phyloP scores from a whole-genome alignment of 2,329 filamentous ascomycete species.

The Cercospora zeina region DNA sequence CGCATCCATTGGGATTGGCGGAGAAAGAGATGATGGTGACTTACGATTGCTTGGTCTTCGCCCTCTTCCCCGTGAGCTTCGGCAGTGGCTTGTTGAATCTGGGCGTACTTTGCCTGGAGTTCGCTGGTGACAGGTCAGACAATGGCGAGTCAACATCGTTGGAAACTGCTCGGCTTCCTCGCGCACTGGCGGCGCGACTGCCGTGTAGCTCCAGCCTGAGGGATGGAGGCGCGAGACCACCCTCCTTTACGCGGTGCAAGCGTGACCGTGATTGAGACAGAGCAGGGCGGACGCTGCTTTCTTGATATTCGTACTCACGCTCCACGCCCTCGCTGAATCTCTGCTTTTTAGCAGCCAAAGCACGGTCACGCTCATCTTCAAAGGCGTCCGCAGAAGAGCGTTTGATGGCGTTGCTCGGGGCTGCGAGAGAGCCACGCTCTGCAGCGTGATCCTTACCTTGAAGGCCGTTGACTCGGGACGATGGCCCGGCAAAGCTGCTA shows the following conservation, averaged over 20 bases:
- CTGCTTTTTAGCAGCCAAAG: slow-evolving; percentile 39
- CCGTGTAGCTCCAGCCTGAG: slow-evolving; percentile 32
- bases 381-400: slow-evolving; percentile 41
- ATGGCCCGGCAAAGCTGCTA: slow-evolving; percentile 13
- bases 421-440: slow-evolving; percentile 34
- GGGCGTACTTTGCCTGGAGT: slow-evolving; percentile 38
- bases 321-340: slow-evolving; percentile 36
- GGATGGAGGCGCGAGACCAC: slow-evolving; percentile 30
- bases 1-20: background rate
- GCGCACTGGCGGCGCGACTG: slow-evolving; percentile 25
- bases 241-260: slow-evolving; percentile 24
- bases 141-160: slow-evolving; percentile 39
- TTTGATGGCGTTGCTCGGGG: slow-evolving; percentile 33
- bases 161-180: slow-evolving; percentile 34
- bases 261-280: slow-evolving; percentile 25
- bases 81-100: slow-evolving; percentile 28
- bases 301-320: slow-evolving; percentile 36
- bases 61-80: slow-evolving; percentile 37
- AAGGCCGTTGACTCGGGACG: slow-evolving; percentile 26
- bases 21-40: slow-evolving; percentile 25
- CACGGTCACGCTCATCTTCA: slow-evolving; percentile 35
- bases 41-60: slow-evolving; percentile 46
- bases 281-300: slow-evolving; percentile 38
- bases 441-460: slow-evolving; percentile 36
- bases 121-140: slow-evolving; percentile 38